Base-by-base conservation (phyloP, 495 filamentous ascomycete species). In the Penicillium nucicola region DNA sequence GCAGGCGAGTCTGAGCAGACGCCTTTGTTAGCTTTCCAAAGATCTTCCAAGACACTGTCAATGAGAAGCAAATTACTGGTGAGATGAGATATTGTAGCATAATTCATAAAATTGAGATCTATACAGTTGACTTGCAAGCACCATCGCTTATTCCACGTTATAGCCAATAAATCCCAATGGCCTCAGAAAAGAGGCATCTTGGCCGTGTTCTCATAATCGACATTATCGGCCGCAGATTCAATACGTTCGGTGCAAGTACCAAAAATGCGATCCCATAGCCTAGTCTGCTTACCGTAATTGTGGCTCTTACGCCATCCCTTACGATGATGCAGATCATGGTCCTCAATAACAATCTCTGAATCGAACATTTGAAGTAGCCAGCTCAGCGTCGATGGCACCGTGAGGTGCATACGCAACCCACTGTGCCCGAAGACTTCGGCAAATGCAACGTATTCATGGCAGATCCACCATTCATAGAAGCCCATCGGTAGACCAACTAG, bases 381-480 rank as follows among this genome's bases (percentile, higher is more conserved):
- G 14, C 57, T 64, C 53, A 70, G 13, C 11, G 71, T 69, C 4
- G 64, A 65, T 9, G 64, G 61, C 11, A 62, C 67, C 2, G 64
- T 68, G n/a, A 61, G 22, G 41, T 72, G 67, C 20, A 74, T 41
- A 9, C 71, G 55, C 23, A 74, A 42, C 1, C 71, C 71, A 39
- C 64, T 68, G 25, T 74, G 71, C 0, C 71, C 71, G 18, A 71
- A 60, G 0, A 74, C 68, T 49, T 74, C 71, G 0, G 69, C 63
- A 40, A 72, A 72, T 0, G 64, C 69, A 18, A 74, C 60, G 18
- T 74, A 74, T 44, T 66, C 46, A 18, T 74, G 71, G 34, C 71
- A 74, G 14, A 74, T 50, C 69, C 69, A 74, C 71, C 71, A 74
- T 38, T 74, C 71, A 39, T 74, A 74, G 46, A 72, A 74, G 0